phyloP scores from a whole-genome alignment of 2,329 filamentous ascomycete species.

The Ophiognomonia clavigignenti-juglandacearum region DNA sequence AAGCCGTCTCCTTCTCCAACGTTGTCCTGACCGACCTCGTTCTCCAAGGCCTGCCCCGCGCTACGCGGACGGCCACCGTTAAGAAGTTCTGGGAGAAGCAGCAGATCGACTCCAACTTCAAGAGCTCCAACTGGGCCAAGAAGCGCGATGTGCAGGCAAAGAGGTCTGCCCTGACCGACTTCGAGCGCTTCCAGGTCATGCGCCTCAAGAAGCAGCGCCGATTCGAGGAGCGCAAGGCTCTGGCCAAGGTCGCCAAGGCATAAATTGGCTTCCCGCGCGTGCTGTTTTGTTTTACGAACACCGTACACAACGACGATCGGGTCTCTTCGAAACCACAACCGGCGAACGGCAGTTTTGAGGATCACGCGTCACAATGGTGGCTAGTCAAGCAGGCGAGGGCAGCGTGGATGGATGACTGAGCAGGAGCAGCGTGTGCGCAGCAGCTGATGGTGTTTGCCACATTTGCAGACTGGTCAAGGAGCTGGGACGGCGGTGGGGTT shows the following conservation, averaged over 20 bases:
- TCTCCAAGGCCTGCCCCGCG: constrained; percentile 81
- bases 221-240: constrained; percentile 95
- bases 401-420: constrained; percentile 11
- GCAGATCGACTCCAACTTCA: constrained; percentile 91
- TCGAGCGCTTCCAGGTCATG: constrained; percentile 99
- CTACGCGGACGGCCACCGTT: constrained; percentile 74
- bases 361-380: constrained; percentile 17
- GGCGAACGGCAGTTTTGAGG: constrained; percentile 17
- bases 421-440: not conserved
- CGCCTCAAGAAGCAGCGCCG: constrained; percentile 99
- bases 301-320: constrained; percentile 12
- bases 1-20: constrained; percentile 75
- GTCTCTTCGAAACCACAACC: constrained; percentile 22
- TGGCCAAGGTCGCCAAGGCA: constrained; percentile 83
- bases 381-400: constrained; percentile 7
- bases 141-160: constrained; percentile 79
- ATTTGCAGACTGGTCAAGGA: constrained; percentile 1
- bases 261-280: too few relatives aligned
- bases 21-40: constrained; percentile 86
- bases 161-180: constrained; percentile 91
- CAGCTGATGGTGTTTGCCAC: too few relatives aligned
- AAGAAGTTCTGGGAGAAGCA: constrained; percentile 87
- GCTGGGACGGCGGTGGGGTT: constrained; percentile 15
- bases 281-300: constrained; percentile 24
- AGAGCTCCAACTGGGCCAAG: constrained; percentile 89